Base-by-base conservation (phyloP, 202 grass and related monocot species). In the Saccharum hybrid region DNA sequence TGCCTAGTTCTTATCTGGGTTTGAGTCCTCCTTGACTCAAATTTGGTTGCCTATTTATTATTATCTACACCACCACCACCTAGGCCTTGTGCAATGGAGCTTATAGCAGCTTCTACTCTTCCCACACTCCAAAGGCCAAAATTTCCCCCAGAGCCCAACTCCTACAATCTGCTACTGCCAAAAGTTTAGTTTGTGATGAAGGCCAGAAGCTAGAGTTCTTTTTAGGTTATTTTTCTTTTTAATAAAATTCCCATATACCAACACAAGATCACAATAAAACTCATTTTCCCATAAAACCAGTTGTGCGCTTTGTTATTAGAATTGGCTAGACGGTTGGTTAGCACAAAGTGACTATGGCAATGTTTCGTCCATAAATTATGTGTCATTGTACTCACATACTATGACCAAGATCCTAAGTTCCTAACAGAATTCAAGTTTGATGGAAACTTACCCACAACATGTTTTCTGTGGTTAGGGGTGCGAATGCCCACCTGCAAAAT, bases 401-500 rank as follows among this genome's bases (percentile, higher is more conserved):
- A 81, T 1, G 22, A 52, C 28, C 19, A 90, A 63, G 49, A 59
- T 61, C 23, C 31, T 52, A 45, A 63, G 51, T 61, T 68, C 19
- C 33, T 56, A 48, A 64, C 28, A 26, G 15, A 21, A 8, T 31
- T 63, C 57, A 26, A 68, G 48, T 84, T 84, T 5, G 75, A 46
- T 8, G 4, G 33, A 77, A 82, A 86, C 83, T 92, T 88, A 98
- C 96, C 93, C 81, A 86, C 28, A 98, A 9, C 89, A 98, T 87
- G 42, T 87, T 94, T 34, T 98, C 93, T 13, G 92, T 93, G 57
- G 91, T 92, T 82, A 98, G 63, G 26, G 96, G 96, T 61, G 93
- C 93, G 42, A 98, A 98, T 9, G 89, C 80, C 96, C 96, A 98
- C 87, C 93, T 98, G 83, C 65, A 93, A 45, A 86, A 64, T 75